A percentile compares a stretch with the other conserved stretches of the same genome.
These are phyloP conservation scores for Ceratocystis papillata DNA, from an alignment of 2,329 filamentous ascomycete species.

Conservation along the genomic window DNA sequence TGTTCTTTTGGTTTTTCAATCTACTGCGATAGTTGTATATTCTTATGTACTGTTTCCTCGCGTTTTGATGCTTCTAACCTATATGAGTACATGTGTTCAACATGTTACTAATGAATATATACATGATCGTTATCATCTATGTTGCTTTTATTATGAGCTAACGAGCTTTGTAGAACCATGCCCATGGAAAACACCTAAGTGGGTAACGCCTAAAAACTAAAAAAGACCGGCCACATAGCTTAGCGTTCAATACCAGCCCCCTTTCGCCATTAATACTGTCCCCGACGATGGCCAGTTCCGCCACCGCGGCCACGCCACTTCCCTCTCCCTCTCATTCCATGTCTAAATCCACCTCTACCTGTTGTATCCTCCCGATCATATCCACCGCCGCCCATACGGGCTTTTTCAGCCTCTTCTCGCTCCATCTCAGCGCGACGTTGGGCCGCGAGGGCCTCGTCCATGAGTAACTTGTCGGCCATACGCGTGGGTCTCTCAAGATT, in stretches of 20 bases:
- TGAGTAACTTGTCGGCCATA: constrained; percentile 53
- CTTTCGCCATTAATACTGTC: constrained; percentile 27
- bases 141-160: not conserved
- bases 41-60: not conserved
- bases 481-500: constrained; percentile 66
- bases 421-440: constrained; percentile 30
- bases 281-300: constrained; percentile 31
- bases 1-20: constrained; percentile 2
- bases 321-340: constrained; percentile 31
- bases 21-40: constrained; percentile 1
- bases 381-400: constrained; percentile 27
- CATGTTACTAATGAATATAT: not conserved
- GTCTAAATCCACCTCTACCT: constrained; percentile 29
- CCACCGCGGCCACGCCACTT: constrained; percentile 33
- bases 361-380: constrained; percentile 32
- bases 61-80: not conserved
- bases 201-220: not conserved
- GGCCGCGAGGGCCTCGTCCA: constrained; percentile 34
- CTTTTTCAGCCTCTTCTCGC: constrained; percentile 18
- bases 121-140: not conserved
- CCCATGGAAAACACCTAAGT: not conserved
- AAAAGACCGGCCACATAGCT: not conserved
- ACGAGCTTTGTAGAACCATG: not conserved
- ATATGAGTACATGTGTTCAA: not conserved
- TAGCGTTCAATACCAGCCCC: not conserved